Conservation (phyloP, 2,329 filamentous ascomycete species). For the Neopestalotiopsis rosae region DNA sequence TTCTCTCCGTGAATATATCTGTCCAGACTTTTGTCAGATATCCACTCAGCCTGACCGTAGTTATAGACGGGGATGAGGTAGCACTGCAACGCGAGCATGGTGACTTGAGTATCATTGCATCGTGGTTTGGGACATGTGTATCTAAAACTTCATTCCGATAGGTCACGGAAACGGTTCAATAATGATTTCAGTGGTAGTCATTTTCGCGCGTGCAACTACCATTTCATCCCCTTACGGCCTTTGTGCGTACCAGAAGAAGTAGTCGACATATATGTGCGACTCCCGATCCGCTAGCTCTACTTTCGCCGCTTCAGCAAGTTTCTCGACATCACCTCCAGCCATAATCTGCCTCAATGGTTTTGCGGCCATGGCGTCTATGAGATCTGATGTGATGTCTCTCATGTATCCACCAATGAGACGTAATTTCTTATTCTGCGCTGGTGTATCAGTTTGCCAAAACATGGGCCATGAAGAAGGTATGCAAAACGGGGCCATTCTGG, state of each 20-base stretch:
- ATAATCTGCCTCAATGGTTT: slow-evolving; percentile 20
- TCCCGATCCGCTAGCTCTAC: slow-evolving; percentile 18
- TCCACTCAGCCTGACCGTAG: too few species aligned
- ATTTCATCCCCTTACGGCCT: slow-evolving; percentile 12
- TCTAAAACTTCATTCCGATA: too few species aligned
- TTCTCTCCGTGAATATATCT: too few species aligned
- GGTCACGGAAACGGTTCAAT: too few species aligned
- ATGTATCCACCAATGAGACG: slow-evolving; percentile 43
- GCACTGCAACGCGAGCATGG: too few species aligned
- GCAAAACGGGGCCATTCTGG: neutral
- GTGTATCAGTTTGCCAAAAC: neutral
- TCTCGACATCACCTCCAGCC: slow-evolving; percentile 20
- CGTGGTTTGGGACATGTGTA: too few species aligned
- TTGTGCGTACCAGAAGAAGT: slow-evolving; percentile 26
- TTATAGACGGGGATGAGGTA: too few species aligned
- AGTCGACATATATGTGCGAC: slow-evolving; percentile 24
- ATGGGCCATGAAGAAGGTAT: neutral
- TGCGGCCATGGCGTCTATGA: slow-evolving; percentile 24
- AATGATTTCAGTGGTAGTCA: neutral
- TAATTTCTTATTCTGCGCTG: slow-evolving; percentile 35
- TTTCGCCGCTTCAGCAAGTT: slow-evolving; percentile 19
- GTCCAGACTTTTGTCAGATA: too few species aligned
- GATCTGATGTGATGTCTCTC: slow-evolving; percentile 21
- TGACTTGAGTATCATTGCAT: too few species aligned
- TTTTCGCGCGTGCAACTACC: neutral